phyloP scores from a whole-genome alignment of 192 early-diverging fungal species.

The Kickxella alabastrina region DNA sequence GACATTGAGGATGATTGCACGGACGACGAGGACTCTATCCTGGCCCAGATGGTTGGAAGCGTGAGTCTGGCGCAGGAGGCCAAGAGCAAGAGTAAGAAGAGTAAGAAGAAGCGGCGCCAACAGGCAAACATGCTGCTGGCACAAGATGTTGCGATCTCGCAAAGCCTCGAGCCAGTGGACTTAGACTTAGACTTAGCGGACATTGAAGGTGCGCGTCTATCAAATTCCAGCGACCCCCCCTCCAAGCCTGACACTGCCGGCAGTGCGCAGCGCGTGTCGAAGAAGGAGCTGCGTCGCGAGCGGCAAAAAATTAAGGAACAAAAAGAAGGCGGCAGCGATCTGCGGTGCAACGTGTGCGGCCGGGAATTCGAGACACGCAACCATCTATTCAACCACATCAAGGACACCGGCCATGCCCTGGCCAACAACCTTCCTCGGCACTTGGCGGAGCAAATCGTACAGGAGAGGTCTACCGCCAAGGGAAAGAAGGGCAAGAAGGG shows the following conservation, averaged over 20 bases:
- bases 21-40: constrained; percentile 17
- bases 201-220: constrained; percentile 8
- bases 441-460: constrained; percentile 4
- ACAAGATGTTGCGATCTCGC: constrained; percentile 4
- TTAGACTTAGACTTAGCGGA: constrained; percentile 2
- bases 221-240: constrained; percentile 21
- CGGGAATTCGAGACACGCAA: constrained; percentile 72
- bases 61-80: constrained; percentile 29
- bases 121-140: constrained; percentile 1
- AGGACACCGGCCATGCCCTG: constrained; percentile 79
- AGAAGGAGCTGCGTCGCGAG: constrained; percentile 54
- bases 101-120: constrained; percentile 43
- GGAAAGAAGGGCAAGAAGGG: constrained; percentile 4
- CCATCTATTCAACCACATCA: constrained; percentile 85
- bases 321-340: constrained; percentile 15
- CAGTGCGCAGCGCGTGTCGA: constrained; percentile 25
- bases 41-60: constrained; percentile 47
- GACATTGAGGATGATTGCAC: not conserved
- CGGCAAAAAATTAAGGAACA: constrained; percentile 58
- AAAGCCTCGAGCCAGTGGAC: constrained; percentile 35
- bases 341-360: constrained; percentile 77
- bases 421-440: constrained; percentile 25
- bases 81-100: constrained; percentile 43
- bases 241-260: constrained; percentile 15
- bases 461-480: constrained; percentile 2